Evolutionary conservation across 192 early-diverging fungal species (phyloP), one percentile per base, ranked within the genome.

Genomic region (Lobulomyces angularis): DNA sequence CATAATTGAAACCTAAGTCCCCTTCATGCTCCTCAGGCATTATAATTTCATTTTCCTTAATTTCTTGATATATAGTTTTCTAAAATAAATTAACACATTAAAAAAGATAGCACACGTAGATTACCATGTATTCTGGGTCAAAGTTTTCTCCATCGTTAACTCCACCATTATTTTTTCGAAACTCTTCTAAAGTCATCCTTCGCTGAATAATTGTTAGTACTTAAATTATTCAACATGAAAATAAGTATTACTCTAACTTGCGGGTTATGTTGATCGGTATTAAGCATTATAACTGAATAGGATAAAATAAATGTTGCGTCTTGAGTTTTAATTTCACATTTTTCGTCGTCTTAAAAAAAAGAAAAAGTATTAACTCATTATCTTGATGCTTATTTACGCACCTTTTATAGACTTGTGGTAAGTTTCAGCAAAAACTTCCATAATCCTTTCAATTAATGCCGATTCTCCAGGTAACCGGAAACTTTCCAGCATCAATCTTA

Each of bases 391-490:
- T 38, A 9, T 16, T 1, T 23, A 30, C 27, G 8, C 38, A 68
- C 59, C 30, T 18, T 62, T 23, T 20, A 61, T 58, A 2, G 74
- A 55, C 4, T 74, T 76, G 64, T 75, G 90, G 50, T 86, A 99
- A 0, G 59, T 70, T 4, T 71, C 68, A 6, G 96, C 77, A 67
- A 99, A 99, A 3, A 74, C 71, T 51, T 95, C 86, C 55, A 95
- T 74, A 24, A 97, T 83, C 8, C 96, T 72, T 38, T 91, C 90
- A 41, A 99, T 99, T 55, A 92, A 88, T 59, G 97, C 93, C 21
- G 93, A 80, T 67, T 99, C 96, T 27, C 96, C 96, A 7, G 93
- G 93, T 14, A 99, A 58, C 16, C 96, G 75, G 67, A 99, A 99
- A 25, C 81, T 75, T 43, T 88, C 90, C 9, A 99, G 53, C n/a